Conservation (phyloP, 2,329 filamentous ascomycete genomes). For the Talaromyces amestolkiae region DNA sequence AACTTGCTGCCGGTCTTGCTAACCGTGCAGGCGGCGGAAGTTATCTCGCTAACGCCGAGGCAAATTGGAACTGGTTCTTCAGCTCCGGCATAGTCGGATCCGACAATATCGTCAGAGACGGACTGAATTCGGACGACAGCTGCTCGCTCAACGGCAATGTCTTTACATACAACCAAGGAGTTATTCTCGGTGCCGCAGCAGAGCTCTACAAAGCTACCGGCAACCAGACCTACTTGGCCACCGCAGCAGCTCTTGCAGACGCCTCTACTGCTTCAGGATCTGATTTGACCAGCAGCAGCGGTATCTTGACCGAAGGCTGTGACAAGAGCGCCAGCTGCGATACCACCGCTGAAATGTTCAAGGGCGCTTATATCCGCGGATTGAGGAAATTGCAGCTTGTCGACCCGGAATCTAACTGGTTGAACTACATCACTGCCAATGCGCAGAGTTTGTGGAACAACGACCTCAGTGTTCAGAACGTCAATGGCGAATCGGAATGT, state of each 20-base stretch:
- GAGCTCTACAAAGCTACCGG: slow-evolving; percentile 18
- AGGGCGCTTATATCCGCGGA: slow-evolving; percentile 64
- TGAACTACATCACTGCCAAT: slow-evolving; percentile 56
- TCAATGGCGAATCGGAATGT: slow-evolving; percentile 12
- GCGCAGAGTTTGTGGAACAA: slow-evolving; percentile 64
- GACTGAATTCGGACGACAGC: slow-evolving; percentile 7
- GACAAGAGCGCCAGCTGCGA: slow-evolving; percentile 46
- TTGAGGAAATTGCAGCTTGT: slow-evolving; percentile 55
- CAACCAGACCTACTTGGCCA: slow-evolving; percentile 32
- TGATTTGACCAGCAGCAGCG: slow-evolving; percentile 29
- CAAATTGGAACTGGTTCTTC: slow-evolving; percentile 17
- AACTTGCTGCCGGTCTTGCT: slow-evolving; percentile 16
- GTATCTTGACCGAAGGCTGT: slow-evolving; percentile 52
- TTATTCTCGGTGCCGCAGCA: slow-evolving; percentile 18
- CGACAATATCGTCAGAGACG: slow-evolving; percentile 14
- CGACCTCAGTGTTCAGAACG: slow-evolving; percentile 32
- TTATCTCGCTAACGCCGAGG: slow-evolving; percentile 10
- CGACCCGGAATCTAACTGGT: slow-evolving; percentile 49
- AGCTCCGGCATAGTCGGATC: slow-evolving; percentile 13
- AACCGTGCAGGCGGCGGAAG: slow-evolving; percentile 1
- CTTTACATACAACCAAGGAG: slow-evolving; percentile 18
- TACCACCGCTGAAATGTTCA: slow-evolving; percentile 59
- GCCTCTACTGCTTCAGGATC: slow-evolving; percentile 43
- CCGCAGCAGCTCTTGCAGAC: slow-evolving; percentile 47
- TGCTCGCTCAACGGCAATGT: slow-evolving; percentile 8